Conservation (phyloP, 2,329 filamentous ascomycete species). For the Ophiostoma piceae region DNA sequence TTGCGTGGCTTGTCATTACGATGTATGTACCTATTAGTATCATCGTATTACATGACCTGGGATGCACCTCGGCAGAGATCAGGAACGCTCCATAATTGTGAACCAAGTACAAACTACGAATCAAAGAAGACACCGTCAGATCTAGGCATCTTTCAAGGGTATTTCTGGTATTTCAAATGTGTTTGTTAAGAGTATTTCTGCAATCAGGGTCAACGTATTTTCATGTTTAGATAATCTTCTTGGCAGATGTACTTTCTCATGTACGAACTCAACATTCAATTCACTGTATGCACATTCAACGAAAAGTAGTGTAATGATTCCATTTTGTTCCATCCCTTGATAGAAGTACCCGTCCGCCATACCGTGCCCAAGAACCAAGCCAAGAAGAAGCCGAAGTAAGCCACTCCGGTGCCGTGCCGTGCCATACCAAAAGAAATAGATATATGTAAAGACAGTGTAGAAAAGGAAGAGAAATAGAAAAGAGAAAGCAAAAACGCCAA, state of each 20-base stretch:
- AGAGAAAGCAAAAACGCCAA: not conserved
- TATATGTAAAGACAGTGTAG: conserved; percentile 8
- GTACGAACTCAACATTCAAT: not conserved
- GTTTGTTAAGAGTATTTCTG: too few species aligned
- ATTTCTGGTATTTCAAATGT: too few species aligned
- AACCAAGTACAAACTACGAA: too few species aligned
- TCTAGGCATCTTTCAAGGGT: too few species aligned
- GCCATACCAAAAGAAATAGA: not conserved
- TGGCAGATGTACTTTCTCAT: too few species aligned
- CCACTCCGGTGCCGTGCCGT: not conserved
- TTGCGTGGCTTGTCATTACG: not conserved
- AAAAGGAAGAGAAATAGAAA: not conserved
- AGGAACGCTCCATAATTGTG: not conserved
- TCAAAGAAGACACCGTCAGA: too few species aligned
- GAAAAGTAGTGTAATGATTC: not conserved
- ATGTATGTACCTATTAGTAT: too few species aligned
- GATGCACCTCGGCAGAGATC: not conserved
- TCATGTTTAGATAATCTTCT: too few species aligned
- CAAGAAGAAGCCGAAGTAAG: not conserved
- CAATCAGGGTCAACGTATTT: too few species aligned
- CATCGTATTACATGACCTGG: too few species aligned
- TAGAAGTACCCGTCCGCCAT: conserved; percentile 7
- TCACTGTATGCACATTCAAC: not conserved
- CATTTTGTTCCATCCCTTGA: conserved; percentile 10
- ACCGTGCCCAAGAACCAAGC: conserved; percentile 1